Base-by-base conservation (phyloP, 768 basidiomycete genomes). In the Boletales sp. region DNA sequence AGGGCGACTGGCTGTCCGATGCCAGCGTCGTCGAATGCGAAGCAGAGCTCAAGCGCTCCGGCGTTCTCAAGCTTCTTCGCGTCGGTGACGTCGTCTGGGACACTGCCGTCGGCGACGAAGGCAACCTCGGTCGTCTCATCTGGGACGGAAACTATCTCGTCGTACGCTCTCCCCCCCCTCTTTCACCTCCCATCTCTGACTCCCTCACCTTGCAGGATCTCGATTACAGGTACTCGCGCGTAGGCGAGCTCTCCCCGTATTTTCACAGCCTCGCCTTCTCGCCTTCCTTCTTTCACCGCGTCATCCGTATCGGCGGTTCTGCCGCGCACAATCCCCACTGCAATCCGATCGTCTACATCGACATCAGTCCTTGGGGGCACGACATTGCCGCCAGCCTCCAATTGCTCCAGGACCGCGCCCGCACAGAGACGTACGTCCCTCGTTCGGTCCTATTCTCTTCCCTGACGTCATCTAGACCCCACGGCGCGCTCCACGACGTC, bases 71-170 rank as follows among this genome's bases (percentile, higher is more conserved):
- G 38, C 65, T 89, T 40, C 66, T 94, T 66, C 75, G 85, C 42
- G 72, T 82, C 27, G 90, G 90, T 1, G 90, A 94, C 64, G 82
- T 92, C 1, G 81, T 93, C 13, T 93, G 90, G 89, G 91, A 93
- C 59, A 74, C 84, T 13, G 91, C 90, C 5, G 87, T 88, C 2
- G 86, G 87, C 9, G 90, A 92, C 61, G 90, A 93, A 62, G 87
- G 84, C 1, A 92, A 93, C 65, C 76, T 84, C 8, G 90, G 90
- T n/a, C 71, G 87, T 54, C 63, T 92, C 66, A 74, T 91, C 9
- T 93, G 90, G 90, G 91, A 92, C 62, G 90, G 90, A n/a, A 82
- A 80, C 52, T 93, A 90, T 69, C 75, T 93, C 8, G 82, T 93
- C 58, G 90, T 92, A 62, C 60, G 87, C 15, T 74, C 27, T 56